These are phyloP conservation scores for Tetradesmus obliquus DNA, from an alignment of 139 green algal genomes.

Conservation along the genomic window DNA sequence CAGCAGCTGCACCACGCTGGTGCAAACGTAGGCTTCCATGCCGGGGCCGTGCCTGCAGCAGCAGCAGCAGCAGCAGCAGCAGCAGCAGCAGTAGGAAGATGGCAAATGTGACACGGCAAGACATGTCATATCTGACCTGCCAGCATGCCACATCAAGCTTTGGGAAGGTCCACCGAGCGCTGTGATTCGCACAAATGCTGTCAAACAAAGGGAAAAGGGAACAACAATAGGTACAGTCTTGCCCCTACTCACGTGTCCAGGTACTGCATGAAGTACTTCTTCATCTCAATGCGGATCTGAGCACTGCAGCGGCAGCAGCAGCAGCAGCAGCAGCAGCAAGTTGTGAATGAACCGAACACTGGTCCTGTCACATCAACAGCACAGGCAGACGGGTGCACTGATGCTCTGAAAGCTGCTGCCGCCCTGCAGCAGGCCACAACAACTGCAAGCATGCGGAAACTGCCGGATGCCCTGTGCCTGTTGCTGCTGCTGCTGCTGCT, in stretches of 20 bases:
- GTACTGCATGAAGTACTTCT: slow-evolving; percentile 89
- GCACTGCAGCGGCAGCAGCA: slow-evolving; percentile 50
- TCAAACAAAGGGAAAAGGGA: too few relatives aligned
- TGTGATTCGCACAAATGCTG: too few relatives aligned
- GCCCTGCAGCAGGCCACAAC: not conserved
- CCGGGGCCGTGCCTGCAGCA: slow-evolving; percentile 72
- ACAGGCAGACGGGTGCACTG: not conserved
- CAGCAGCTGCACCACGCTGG: slow-evolving; percentile 83
- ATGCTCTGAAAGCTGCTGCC: not conserved
- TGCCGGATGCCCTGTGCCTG: not conserved
- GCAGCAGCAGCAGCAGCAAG: not conserved
- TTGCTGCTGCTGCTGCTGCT: slow-evolving; percentile 8
- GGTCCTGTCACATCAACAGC: too few relatives aligned
- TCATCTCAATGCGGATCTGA: slow-evolving; percentile 83
- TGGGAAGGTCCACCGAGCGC: too few relatives aligned
- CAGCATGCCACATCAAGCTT: too few relatives aligned
- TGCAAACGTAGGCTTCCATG: slow-evolving; percentile 88
- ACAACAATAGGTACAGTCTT: too few relatives aligned
- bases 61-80: not conserved
- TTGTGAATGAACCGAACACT: not conserved
- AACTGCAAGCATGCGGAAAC: not conserved
- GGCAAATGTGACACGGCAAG: not conserved
- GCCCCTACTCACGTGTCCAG: slow-evolving; percentile 70
- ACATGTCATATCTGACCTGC: not conserved
- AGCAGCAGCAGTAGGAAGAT: not conserved